Evolutionary conservation across 202 grass and related monocot genomes (phyloP), one percentile per base, ranked within the genome.

Genomic region (Panicum virgatum): DNA sequence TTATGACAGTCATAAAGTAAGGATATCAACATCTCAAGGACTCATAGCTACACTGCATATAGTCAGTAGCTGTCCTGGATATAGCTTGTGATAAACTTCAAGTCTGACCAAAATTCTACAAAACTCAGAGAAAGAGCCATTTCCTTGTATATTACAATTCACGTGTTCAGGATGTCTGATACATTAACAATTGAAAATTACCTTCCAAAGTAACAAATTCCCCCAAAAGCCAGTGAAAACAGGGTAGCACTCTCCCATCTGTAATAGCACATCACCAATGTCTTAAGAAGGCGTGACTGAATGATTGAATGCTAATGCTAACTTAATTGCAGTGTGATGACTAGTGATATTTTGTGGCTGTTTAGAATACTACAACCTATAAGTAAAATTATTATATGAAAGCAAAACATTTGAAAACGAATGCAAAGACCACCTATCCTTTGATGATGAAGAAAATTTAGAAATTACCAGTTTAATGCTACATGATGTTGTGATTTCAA

Each of bases 211-310:
- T 93, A 98, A 73, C 95, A 94, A 86, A 98, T 56, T 20, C 92
- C 95, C n/a, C 95, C 95, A 52, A 94, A 98, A 84, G 84, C 87
- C 54, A 98, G 75, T 50, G 95, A 98, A 94, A 98, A 98, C 14
- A 94, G 56, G 40, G 84, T 80, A 80, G 90, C 90, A 54, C 92
- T 94, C 82, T 92, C 92, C 92, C 90, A 98, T 87, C 92, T 98
- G 88, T 63, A 82, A 77, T 59, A 85, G 2, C 66, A 66, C 32
- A n/a, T n/a, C n/a, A 75, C 52, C 60, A 74, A 44, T 73, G 63
- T 59, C 7, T 72, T 62, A 80, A 50, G 54, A 76, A 65, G 2
- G 52, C n/a, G 61, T 47, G 23, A 47, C 0, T 57, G 64, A 71
- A 85, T 70, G 32, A 68, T 3, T 46, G n/a, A 71, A 63, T 39